A percentile compares a stretch with the other conserved stretches of the same genome.
These are phyloP conservation scores for Oldenlandia corymbosa DNA, from an alignment of 257 asterid genomes.

Conservation along the genomic window DNA sequence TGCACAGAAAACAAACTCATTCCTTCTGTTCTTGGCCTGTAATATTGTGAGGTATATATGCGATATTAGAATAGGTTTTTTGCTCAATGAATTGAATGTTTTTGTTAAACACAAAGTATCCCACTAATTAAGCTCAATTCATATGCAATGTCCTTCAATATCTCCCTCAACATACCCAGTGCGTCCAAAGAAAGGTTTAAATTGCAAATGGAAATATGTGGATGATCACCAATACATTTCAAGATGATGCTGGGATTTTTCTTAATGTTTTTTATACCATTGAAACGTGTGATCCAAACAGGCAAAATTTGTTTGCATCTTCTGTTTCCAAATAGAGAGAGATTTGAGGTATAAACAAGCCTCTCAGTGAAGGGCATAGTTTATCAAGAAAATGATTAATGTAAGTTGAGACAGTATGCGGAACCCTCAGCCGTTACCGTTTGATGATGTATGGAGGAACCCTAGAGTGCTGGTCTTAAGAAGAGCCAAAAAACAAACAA, in stretches of 20 bases:
- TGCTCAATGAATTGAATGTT: too few relatives aligned
- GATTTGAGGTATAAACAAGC: not conserved
- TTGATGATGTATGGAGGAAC: too few relatives aligned
- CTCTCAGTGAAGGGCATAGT: not conserved
- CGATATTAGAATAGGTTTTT: too few relatives aligned
- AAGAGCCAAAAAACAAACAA: too few relatives aligned
- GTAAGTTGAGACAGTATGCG: not conserved
- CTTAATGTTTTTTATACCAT: not conserved
- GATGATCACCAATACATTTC: constrained; percentile 20
- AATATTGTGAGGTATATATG: too few relatives aligned
- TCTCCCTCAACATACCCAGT: constrained; percentile 6
- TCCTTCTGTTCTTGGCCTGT: too few relatives aligned
- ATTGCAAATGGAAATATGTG: constrained; percentile 14
- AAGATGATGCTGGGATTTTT: constrained; percentile 3
- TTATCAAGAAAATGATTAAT: constrained; percentile 5
- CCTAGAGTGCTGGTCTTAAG: too few relatives aligned
- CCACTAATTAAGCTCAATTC: too few relatives aligned
- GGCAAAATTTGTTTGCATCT: constrained; percentile 10
- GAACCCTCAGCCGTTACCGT: too few relatives aligned
- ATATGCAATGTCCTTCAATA: constrained; percentile 16
- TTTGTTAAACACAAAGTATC: too few relatives aligned
- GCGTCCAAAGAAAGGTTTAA: constrained; percentile 20
- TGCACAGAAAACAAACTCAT: too few relatives aligned
- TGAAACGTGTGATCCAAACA: constrained; percentile 9
- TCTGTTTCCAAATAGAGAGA: not conserved